Evolutionary conservation across 805 yeast genomes (phyloP), one percentile per base, ranked within the genome.

Genomic region (Naumovozyma baii): DNA sequence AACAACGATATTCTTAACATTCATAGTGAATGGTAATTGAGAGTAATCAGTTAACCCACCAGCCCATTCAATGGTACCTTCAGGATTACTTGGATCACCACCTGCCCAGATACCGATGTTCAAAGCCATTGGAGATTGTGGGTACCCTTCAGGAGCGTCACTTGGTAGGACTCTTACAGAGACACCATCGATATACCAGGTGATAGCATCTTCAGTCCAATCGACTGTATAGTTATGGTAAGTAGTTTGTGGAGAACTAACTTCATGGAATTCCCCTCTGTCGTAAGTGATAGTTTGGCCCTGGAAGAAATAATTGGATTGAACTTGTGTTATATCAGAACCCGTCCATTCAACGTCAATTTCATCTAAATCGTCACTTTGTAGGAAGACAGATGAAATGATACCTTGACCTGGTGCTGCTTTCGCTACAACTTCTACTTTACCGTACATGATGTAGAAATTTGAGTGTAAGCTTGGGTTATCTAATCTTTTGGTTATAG

Each of bases 321-420:
- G 94, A 50, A 82, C 76, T 56, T 84, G 80, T 32, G 74, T 69
- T 18, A 68, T 67, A 55, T 87, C 94, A 36, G 83, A 78, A 15
- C 96, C 96, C 34, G 83, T 68, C 79, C 92, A 82, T 61, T 88
- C 96, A 36, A 83, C 55, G 63, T 88, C 96, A 35, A 88, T 77
- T 63, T 88, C 96, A 62, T 88, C 96, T 47, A 80, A 67, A 52
- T 82, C 95, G 58, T 88, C 96, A 51, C 74, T 68, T 55, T 85
- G 94, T 39, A 87, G 68, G 47, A 80, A 84, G 49, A 87, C 76
- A 2, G 92, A 79, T 0, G 95, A 81, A 12, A 86, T 76, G 31
- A 88, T 70, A 45, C 96, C 96, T 15, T 61, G 62, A 18, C 95
- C 96, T 13, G 72, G 64, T 3, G 94, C 88, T 14, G 88, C 83